phyloP scores from a whole-genome alignment of 2,329 filamentous ascomycete species.

The Sporothrix brunneoviolacea region DNA sequence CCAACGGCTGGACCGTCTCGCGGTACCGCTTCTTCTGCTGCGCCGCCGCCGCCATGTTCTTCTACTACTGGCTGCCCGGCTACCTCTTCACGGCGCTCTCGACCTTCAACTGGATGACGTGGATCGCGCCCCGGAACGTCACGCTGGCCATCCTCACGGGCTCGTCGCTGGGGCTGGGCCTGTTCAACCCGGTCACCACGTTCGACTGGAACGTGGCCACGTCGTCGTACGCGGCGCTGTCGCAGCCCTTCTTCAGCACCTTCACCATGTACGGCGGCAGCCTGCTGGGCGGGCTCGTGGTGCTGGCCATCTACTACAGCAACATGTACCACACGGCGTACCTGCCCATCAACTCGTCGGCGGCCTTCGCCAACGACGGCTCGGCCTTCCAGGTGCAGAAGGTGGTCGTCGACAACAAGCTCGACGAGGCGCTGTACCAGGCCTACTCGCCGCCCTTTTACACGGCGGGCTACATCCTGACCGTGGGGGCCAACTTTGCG shows the following conservation, averaged over 20 bases:
- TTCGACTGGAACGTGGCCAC: conserved; percentile 45
- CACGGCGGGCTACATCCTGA: conserved; percentile 36
- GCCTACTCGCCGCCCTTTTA: conserved; percentile 39
- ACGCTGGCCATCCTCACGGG: conserved; percentile 37
- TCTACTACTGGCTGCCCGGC: conserved; percentile 44
- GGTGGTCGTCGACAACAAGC: conserved; percentile 30
- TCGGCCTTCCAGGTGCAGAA: conserved; percentile 34
- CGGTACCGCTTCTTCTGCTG: conserved; percentile 39
- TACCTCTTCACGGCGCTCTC: conserved; percentile 37
- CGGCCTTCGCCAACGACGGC: conserved; percentile 39
- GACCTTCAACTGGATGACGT: conserved; percentile 44
- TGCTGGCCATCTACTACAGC: conserved; percentile 34
- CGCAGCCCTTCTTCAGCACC: conserved; percentile 35
- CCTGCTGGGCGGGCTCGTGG: conserved; percentile 31
- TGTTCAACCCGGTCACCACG: conserved; percentile 42
- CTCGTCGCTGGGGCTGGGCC: conserved; percentile 32
- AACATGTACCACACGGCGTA: conserved; percentile 39
- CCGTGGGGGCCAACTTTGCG: conserved; percentile 36
- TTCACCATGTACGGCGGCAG: conserved; percentile 30
- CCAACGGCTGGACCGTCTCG: conserved; percentile 39
- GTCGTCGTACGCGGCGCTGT: conserved; percentile 31
- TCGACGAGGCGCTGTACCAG: conserved; percentile 32
- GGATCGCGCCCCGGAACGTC: conserved; percentile 41
- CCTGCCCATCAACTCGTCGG: conserved; percentile 41
- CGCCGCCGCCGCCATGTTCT: conserved; percentile 30